Evolutionary conservation across 2,329 filamentous ascomycete species (phyloP), one percentile per base, ranked within the genome.

Genomic region (Drechslerella stenobrocha): DNA sequence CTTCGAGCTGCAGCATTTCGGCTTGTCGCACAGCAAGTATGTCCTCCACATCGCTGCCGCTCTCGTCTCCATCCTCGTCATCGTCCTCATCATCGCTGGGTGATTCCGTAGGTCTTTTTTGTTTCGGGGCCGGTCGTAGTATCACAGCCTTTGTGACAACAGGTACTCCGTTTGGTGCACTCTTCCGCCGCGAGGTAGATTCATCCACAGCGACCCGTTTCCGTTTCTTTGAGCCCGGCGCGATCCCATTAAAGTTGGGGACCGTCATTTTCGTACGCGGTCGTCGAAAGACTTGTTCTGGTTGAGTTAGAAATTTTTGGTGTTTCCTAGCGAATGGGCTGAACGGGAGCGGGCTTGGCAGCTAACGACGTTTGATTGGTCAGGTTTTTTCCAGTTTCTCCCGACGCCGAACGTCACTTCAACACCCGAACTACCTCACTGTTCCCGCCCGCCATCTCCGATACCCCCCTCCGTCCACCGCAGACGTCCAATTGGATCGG

Each of bases 1-100:
- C 81, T 78, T 96, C 91, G 56, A 96, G 82, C 55, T 84, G 78
- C 40, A 92, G 78, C 64, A 96, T 88, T 70, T 84, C 82, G 58
- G 83, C 81, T 74, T 87, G 82, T 13, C 30, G 32, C 8, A 32
- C 24, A 15, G 57, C 57, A 24, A 63, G 52, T 13, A 3, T 37
- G 15, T 37, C 48, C 3, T 56, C 55, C 4, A 55, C 55, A 13
- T 69, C 64, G 15, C 55, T 60, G 23, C 32, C 56, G 18, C 51
- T 63, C 26, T 37, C 51, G 22, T 46, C 48, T 52, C 56, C 48
- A 11, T 67, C 55, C 11, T 61, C 64, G 2, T 52, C 52, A 13
- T 53, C 47, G 3, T 55, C 50, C 13, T 59, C 53, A 11, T 47
- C 53, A n/a, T 67, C 61, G 55, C 53, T 67, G 8, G 48, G 35